Evolutionary conservation across 495 filamentous ascomycete genomes (phyloP), one percentile per base, ranked within the genome.

Genomic region (Hypoxylon subgilvum): DNA sequence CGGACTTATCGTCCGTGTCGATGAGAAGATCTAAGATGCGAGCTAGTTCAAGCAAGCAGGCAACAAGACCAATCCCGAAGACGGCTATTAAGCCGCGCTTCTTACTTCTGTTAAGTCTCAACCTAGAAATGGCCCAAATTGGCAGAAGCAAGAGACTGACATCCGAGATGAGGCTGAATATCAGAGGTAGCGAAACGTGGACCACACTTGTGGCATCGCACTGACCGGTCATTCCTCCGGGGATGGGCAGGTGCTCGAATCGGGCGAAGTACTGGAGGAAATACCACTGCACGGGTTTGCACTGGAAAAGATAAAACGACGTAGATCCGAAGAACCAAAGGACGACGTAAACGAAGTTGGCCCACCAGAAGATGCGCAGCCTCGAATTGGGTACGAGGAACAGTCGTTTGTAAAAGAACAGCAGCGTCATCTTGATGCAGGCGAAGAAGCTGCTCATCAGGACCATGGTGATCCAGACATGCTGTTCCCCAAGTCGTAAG

Each of bases 291-390:
- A 64, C 56, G 1, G 70, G 70, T 17, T 61, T 52, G 28, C 70
- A 72, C 22, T 72, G 68, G 18, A 71, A 70, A 2, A 72, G 42
- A 22, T 71, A 72, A 51, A 67, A 71, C 13, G 36, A 32, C 1
- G 68, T 71, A 9, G 53, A 28, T 6, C 63, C 63, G 46, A 72
- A 56, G 22, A 65, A 60, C 70, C 68, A 72, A 17, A 72, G 60
- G 14, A 69, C 27, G 19, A 66, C 53, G 31, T 71, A 71, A 16
- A 72, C 46, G 14, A 72, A 46, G 31, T 69, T 72, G 9, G 40
- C 32, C 70, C 68, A 72, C 70, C 66, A 72, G 46, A 64, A 64
- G n/a, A 72, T 45, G 2, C 59, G 52, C 3, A 72, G 55, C 23
- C 38, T 58, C 42, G 58, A 45, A 25, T 69, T 65, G 6, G 59